Percentiles rank a stretch among this genome's conserved stretches.
Evolutionary conservation across 805 yeast genomes (phyloP).

Genomic region (Wickerhamomyces rabaulensis): DNA sequence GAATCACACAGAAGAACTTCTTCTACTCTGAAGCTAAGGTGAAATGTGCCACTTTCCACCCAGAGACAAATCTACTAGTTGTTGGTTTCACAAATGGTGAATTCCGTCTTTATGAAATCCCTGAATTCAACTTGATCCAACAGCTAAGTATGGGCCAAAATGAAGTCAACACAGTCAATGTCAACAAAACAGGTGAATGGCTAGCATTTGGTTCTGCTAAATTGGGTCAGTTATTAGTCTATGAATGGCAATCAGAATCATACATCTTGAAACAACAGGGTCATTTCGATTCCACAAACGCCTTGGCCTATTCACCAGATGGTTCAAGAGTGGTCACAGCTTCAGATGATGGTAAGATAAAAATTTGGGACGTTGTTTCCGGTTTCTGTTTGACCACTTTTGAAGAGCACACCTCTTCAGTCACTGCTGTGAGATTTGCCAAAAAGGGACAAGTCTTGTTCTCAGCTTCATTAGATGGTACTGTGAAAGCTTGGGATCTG

Average conservation of each 20-base stretch:
- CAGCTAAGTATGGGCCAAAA: conserved; percentile 89
- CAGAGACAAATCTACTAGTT: conserved; percentile 62
- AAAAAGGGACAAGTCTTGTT: conserved; percentile 87
- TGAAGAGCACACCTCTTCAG: conserved; percentile 84
- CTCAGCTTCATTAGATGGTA: conserved; percentile 91
- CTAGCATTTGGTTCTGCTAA: conserved; percentile 88
- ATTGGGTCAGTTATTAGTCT: conserved; percentile 89
- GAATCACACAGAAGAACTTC: conserved; percentile 74
- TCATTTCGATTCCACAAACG: conserved; percentile 86
- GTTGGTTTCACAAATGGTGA: conserved; percentile 90
- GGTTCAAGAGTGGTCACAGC: conserved; percentile 91
- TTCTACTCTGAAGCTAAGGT: conserved; percentile 64
- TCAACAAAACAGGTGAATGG: conserved; percentile 93
- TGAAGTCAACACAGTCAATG: conserved; percentile 73
- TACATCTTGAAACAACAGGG: conserved; percentile 95
- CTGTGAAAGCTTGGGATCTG: conserved; percentile 96
- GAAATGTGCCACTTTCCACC: conserved; percentile 79
- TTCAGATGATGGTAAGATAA: conserved; percentile 93
- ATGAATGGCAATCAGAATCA: conserved; percentile 98
- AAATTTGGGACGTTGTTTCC: conserved; percentile 90
- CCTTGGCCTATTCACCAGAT: conserved; percentile 87
- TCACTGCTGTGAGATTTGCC: conserved; percentile 83
- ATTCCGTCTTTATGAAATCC: conserved; percentile 85
- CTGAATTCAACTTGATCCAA: conserved; percentile 74
- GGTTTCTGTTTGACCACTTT: conserved; percentile 93